Evolutionary conservation across 2,329 filamentous ascomycete species (phyloP).

Genomic region (Pseudogymnoascus sp.): DNA sequence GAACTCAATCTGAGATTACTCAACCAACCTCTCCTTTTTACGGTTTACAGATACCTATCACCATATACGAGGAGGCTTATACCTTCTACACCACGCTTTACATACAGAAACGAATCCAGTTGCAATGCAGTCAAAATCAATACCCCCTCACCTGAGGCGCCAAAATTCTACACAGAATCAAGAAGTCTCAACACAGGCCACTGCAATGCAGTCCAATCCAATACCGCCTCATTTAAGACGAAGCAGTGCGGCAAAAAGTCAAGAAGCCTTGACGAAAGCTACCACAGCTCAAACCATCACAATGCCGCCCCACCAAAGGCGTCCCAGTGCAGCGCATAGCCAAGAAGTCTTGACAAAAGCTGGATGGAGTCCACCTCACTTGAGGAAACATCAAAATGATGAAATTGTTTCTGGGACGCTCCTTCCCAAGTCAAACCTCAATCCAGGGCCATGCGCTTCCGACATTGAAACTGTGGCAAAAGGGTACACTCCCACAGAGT

Average conservation of each 20-base stretch:
- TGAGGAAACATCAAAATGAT: not conserved
- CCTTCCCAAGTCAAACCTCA: not conserved
- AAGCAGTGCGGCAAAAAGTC: not conserved
- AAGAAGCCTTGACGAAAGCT: not conserved
- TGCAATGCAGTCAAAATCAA: not conserved
- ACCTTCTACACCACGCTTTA: not conserved
- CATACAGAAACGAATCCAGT: not conserved
- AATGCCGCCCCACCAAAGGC: not conserved
- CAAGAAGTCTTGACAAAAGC: constrained; percentile 1
- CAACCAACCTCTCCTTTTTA: not conserved
- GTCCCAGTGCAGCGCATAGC: not conserved
- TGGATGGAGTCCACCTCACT: not conserved
- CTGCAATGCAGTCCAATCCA: not conserved
- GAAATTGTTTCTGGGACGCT: not conserved
- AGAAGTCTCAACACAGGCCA: not conserved
- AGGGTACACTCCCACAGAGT: not conserved
- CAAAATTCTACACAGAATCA: not conserved
- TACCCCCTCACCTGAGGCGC: not conserved
- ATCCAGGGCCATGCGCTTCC: not conserved
- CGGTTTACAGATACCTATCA: not conserved
- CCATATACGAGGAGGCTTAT: not conserved
- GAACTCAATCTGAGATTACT: not conserved
- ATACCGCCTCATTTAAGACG: not conserved
- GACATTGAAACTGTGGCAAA: not conserved
- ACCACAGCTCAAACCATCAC: not conserved